A percentile compares a stretch with the other conserved stretches of the same genome.
Evolutionary conservation across 2,329 filamentous ascomycete genomes (phyloP).

Genomic region (Nemania sp.): DNA sequence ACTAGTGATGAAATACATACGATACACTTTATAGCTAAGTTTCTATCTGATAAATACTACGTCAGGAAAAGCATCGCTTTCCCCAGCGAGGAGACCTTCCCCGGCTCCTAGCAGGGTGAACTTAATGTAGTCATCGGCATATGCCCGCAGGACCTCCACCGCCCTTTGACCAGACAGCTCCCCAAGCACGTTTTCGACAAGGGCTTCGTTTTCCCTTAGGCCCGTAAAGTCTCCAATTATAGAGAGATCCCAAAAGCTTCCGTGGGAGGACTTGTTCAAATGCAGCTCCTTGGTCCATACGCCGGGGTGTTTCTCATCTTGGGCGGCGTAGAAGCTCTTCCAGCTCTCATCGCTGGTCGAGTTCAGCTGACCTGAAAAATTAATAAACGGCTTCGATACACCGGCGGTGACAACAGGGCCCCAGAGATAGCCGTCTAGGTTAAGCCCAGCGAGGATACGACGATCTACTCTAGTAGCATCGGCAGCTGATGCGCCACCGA

Average conservation of each 20-base stretch:
- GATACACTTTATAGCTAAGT: background rate
- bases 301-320: slow-evolving; percentile 25
- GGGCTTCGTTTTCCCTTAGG: slow-evolving; percentile 27
- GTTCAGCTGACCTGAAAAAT: slow-evolving; percentile 27
- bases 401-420: slow-evolving; percentile 30
- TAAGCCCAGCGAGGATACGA: slow-evolving; percentile 30
- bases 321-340: slow-evolving; percentile 32
- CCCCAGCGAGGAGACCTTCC: slow-evolving; percentile 32
- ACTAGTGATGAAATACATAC: background rate
- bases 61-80: slow-evolving; percentile 30
- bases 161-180: slow-evolving; percentile 24
- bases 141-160: slow-evolving; percentile 33
- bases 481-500: slow-evolving; percentile 33
- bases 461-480: slow-evolving; percentile 20
- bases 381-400: slow-evolving; percentile 32
- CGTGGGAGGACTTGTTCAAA: slow-evolving; percentile 24
- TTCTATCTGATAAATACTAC: slow-evolving; percentile 24
- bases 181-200: slow-evolving; percentile 31
- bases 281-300: slow-evolving; percentile 33
- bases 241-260: slow-evolving; percentile 37
- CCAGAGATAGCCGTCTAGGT: slow-evolving; percentile 33
- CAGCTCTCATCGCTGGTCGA: slow-evolving; percentile 29
- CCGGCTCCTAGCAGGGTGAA: slow-evolving; percentile 26
- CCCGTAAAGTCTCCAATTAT: slow-evolving; percentile 35
- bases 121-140: slow-evolving; percentile 29